phyloP scores from a whole-genome alignment of 345 rosid genomes.

The Populus nigra region DNA sequence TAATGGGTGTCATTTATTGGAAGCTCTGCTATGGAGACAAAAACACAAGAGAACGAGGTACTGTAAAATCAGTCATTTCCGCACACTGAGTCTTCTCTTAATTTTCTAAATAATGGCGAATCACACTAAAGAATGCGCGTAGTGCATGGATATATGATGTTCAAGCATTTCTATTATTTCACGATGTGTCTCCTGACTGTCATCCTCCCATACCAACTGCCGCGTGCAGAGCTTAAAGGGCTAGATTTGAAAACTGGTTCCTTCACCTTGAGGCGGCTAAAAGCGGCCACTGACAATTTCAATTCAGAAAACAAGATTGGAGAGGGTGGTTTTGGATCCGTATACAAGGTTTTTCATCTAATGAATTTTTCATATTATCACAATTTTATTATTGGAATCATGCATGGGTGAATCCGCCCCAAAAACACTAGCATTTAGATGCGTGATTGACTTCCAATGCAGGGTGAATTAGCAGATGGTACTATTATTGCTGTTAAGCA shows the following conservation, averaged over 20 bases:
- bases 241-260: conserved; percentile 12
- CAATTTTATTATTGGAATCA: too few relatives aligned
- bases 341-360: conserved; percentile 3
- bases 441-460: not conserved
- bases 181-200: not conserved
- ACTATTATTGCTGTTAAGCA: not conserved
- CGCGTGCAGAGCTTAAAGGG: conserved; percentile 4
- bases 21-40: conserved; percentile 13
- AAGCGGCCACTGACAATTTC: conserved; percentile 4
- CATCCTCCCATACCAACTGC: not conserved
- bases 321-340: conserved; percentile 4
- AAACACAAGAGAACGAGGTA: conserved; percentile 13
- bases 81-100: too few relatives aligned
- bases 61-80: not conserved
- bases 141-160: not conserved
- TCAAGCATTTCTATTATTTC: conserved; percentile 4
- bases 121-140: not conserved
- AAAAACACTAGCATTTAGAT: too few relatives aligned
- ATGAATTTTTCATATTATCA: too few relatives aligned
- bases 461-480: conserved; percentile 1
- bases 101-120: not conserved
- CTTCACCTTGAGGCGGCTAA: conserved; percentile 6
- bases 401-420: not conserved
- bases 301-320: conserved; percentile 10
- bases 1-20: conserved; percentile 15